Evolutionary conservation across 2,329 filamentous ascomycete species (phyloP).

Genomic region (Cladosporium sp.): DNA sequence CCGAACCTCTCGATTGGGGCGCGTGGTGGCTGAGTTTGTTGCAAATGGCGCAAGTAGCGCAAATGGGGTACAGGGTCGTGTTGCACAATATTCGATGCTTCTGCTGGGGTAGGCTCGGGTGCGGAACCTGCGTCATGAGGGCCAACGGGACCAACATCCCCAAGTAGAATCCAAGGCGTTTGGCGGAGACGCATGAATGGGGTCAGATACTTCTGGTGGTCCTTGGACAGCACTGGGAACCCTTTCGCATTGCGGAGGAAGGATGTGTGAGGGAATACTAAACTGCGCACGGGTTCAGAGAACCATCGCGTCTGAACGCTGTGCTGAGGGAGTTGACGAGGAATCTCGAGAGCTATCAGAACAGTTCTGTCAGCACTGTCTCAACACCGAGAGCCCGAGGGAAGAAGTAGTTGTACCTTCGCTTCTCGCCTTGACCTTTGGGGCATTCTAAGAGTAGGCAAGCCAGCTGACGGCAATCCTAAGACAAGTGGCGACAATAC

Average conservation of each 20-base stretch:
- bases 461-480: too few species aligned
- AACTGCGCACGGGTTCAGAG: constrained; percentile 56
- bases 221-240: constrained; percentile 54
- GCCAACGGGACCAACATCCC: constrained; percentile 50
- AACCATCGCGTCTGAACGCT: constrained; percentile 57
- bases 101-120: constrained; percentile 59
- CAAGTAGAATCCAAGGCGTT: constrained; percentile 57
- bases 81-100: constrained; percentile 49
- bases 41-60: constrained; percentile 77
- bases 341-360: constrained; percentile 50
- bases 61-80: constrained; percentile 58
- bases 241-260: constrained; percentile 57
- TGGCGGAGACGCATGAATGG: constrained; percentile 54
- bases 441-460: too few species aligned
- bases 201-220: constrained; percentile 54
- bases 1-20: constrained; percentile 62
- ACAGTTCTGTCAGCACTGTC: background rate
- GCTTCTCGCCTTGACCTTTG: too few species aligned
- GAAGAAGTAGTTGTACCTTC: too few species aligned
- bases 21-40: constrained; percentile 69
- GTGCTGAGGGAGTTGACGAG: constrained; percentile 54
- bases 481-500: background rate
- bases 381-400: too few species aligned
- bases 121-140: background rate
- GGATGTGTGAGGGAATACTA: constrained; percentile 48